Evolutionary conservation across 441 rosid genomes (phyloP).

Genomic region (Aquilaria agallochum): DNA sequence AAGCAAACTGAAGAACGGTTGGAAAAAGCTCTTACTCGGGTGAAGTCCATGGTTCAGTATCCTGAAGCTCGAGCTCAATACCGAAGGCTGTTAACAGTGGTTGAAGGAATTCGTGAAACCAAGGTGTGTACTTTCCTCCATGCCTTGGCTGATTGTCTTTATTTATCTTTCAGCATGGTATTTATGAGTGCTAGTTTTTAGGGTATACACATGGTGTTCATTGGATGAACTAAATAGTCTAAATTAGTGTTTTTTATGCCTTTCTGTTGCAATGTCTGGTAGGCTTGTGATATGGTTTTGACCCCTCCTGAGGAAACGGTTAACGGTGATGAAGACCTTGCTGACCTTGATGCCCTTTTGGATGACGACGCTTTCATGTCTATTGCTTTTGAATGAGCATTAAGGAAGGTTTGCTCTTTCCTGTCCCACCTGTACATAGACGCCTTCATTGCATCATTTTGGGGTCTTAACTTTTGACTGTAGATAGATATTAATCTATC

Average conservation of each 20-base stretch:
- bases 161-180: too few relatives aligned
- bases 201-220: neutral
- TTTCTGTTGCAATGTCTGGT: conserved; percentile 4
- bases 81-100: conserved; percentile 75
- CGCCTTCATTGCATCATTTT: conserved; percentile 1
- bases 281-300: conserved; percentile 30
- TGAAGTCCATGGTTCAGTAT: conserved; percentile 87
- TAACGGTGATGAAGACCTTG: conserved; percentile 32
- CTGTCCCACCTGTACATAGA: conserved; percentile 22
- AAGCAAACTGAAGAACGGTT: conserved; percentile 86
- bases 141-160: neutral
- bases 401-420: neutral
- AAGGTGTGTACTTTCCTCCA: conserved; percentile 34
- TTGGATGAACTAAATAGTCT: neutral
- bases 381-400: conserved; percentile 38
- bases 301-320: conserved; percentile 30
- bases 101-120: conserved; percentile 56
- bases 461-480: conserved; percentile 29
- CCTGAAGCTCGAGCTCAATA: conserved; percentile 92
- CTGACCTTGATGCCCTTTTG: conserved; percentile 59
- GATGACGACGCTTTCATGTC: conserved; percentile 69
- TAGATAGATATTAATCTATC: conserved; percentile 20
- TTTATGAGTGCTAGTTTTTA: neutral
- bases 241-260: neutral
- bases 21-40: conserved; percentile 81